A percentile compares a stretch with the other conserved stretches of the same genome.
Evolutionary conservation across 345 rosid genomes (phyloP).

Genomic region (Acer negundo): DNA sequence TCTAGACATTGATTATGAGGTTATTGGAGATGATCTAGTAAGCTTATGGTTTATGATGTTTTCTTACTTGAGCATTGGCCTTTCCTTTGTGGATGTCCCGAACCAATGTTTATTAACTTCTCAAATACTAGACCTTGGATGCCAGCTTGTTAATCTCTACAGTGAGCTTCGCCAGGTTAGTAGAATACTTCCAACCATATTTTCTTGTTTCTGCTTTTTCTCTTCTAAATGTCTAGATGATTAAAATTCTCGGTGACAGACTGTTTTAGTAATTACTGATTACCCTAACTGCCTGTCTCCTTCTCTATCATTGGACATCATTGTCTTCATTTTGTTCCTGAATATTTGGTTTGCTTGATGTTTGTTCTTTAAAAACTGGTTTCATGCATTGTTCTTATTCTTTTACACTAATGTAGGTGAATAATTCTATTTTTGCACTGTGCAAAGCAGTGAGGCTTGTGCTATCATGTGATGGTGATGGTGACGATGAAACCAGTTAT

Average conservation of each 20-base stretch:
- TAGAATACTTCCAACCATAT: slow-evolving; percentile 15
- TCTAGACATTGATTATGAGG: slow-evolving; percentile 79
- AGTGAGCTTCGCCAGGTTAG: slow-evolving; percentile 94
- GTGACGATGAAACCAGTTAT: slow-evolving; percentile 29
- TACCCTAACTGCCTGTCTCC: not conserved
- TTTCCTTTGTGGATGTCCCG: slow-evolving; percentile 36
- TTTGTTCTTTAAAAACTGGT: not conserved
- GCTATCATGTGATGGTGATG: slow-evolving; percentile 28
- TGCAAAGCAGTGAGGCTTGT: slow-evolving; percentile 73
- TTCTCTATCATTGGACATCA: slow-evolving; percentile 8
- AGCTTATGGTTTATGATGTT: slow-evolving; percentile 67
- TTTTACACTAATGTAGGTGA: slow-evolving; percentile 59
- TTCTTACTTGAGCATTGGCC: slow-evolving; percentile 51
- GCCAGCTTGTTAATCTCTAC: slow-evolving; percentile 74
- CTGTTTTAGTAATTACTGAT: not conserved
- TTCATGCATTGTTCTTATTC: slow-evolving; percentile 17
- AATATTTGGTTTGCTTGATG: slow-evolving; percentile 1
- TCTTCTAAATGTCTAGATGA: not conserved
- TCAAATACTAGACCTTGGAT: slow-evolving; percentile 51
- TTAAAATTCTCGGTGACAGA: not conserved
- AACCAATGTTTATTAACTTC: slow-evolving; percentile 42
- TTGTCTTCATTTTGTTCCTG: not conserved
- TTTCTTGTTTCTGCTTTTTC: not conserved
- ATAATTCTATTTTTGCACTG: slow-evolving; percentile 56
- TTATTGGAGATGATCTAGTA: slow-evolving; percentile 63